Evolutionary conservation across 2,329 filamentous ascomycete species (phyloP).

Genomic region (Rosellinia necatrix): DNA sequence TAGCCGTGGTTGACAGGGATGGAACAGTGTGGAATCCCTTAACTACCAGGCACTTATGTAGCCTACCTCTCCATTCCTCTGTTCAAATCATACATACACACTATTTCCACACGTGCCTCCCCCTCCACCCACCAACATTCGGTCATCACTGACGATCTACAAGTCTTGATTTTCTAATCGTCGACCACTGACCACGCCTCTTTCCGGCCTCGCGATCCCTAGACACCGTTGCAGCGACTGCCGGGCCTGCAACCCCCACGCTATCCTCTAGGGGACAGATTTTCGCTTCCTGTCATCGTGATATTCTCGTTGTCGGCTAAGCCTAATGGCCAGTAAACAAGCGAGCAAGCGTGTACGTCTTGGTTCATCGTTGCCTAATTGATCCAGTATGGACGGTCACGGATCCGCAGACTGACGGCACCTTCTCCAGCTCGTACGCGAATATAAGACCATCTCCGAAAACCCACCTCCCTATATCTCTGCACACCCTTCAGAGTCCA

Average conservation of each 20-base stretch:
- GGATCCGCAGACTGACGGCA: slow-evolving; percentile 31
- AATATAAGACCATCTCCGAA: slow-evolving; percentile 65
- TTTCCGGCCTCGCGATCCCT: too few relatives aligned
- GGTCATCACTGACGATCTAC: neutral
- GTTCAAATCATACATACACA: neutral
- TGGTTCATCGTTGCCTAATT: neutral
- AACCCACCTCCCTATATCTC: slow-evolving; percentile 88
- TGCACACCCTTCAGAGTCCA: slow-evolving; percentile 86
- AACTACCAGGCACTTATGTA: too few relatives aligned
- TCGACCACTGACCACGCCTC: neutral
- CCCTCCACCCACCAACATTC: slow-evolving; percentile 8
- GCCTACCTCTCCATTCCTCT: neutral
- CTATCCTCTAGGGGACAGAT: slow-evolving; percentile 1
- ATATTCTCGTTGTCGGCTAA: slow-evolving; percentile 13
- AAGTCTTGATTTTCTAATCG: neutral
- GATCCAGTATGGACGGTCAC: neutral
- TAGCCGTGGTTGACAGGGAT: slow-evolving; percentile 11
- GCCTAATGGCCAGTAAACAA: slow-evolving; percentile 70
- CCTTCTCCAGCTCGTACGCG: slow-evolving; percentile 58
- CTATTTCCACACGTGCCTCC: neutral
- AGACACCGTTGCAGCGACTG: neutral
- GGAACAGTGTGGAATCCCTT: neutral
- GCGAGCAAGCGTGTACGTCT: slow-evolving; percentile 70
- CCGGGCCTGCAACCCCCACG: neutral
- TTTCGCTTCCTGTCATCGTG: slow-evolving; percentile 14